These are phyloP conservation scores for Solanum arcanum DNA, from an alignment of 257 asterid genomes.

Conservation along the genomic window DNA sequence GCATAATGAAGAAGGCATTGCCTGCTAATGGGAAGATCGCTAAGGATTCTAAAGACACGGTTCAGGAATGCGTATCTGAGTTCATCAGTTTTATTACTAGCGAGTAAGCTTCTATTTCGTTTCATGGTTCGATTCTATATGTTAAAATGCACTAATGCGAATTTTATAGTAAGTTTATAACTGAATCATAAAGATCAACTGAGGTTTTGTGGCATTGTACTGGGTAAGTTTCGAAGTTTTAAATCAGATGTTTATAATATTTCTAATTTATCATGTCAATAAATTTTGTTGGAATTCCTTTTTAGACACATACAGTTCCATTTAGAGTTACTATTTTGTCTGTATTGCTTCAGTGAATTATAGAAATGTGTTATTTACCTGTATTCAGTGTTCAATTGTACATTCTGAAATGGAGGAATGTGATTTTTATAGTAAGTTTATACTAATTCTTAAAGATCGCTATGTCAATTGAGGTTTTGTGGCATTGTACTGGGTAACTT, in stretches of 20 bases:
- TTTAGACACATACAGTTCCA: neutral
- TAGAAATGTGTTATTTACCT: neutral
- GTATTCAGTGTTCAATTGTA: neutral
- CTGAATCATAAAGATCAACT: neutral
- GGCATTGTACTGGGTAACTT: neutral
- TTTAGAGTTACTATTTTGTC: neutral
- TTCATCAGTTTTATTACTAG: constrained; percentile 68
- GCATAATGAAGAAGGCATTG: constrained; percentile 70
- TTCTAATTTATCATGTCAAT: no score
- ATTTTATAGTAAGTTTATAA: neutral
- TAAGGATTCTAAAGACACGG: constrained; percentile 70
- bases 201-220: neutral
- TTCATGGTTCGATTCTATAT: neutral
- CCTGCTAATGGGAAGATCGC: constrained; percentile 68
- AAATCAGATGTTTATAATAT: neutral
- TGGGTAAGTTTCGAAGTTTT: neutral
- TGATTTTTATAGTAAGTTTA: neutral
- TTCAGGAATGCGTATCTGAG: constrained; percentile 71
- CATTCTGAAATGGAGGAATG: neutral
- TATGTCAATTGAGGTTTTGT: neutral
- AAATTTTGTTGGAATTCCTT: neutral
- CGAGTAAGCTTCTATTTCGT: constrained; percentile 32
- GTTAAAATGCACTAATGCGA: neutral
- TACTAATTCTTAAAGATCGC: neutral
- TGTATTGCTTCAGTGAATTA: neutral